Evolutionary conservation across 768 basidiomycete species (phyloP), one percentile per base, ranked within the genome.

Genomic region (Lactarius akahatsu): DNA sequence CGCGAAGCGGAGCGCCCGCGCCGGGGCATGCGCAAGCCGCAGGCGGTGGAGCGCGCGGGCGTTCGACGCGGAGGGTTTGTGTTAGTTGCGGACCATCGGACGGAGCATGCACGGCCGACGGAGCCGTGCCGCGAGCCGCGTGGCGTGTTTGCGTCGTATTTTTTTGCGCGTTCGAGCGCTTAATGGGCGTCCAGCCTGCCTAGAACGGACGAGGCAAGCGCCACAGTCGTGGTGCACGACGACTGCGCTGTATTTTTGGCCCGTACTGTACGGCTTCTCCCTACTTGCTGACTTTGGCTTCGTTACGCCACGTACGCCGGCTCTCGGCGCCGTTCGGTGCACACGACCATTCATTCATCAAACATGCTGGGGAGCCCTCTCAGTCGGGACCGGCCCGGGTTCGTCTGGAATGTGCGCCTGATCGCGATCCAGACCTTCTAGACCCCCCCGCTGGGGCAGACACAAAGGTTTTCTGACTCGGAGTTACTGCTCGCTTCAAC

Each of bases 1-100:
- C 66, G 62, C 52, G 58, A 67, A 20, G 66, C 62, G 3, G 50
- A 52, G 20, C 62, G 66, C 15, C 66, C 61, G 18, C 66, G 57
- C 3, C 57, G 13, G 36, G 54, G 55, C 26, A 26, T 28, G 62
- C 55, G 64, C 34, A 71, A 59, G 40, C 59, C 9, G 41, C 69
- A 20, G 62, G 69, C 62, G 1, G 45, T 60, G 30, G 40, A 7
- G 4, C 40, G 66, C 41, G 66, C 62, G n/a, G 47, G 58, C 16
- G 57, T 57, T 30, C 60, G 18, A 8, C 59, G 65, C 45, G 56
- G 56, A 1, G 66, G 72, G 50, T 59, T 70, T 50, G n/a, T 59
- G 28, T 38, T 73, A 32, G 50, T 63, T 15, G 38, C 52, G 26
- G 23, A 45, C 18, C 26, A 38, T 50, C 43, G n/a, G 59, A 56